phyloP scores from a whole-genome alignment of 768 basidiomycete genomes.

The Pisolithus marmoratus region DNA sequence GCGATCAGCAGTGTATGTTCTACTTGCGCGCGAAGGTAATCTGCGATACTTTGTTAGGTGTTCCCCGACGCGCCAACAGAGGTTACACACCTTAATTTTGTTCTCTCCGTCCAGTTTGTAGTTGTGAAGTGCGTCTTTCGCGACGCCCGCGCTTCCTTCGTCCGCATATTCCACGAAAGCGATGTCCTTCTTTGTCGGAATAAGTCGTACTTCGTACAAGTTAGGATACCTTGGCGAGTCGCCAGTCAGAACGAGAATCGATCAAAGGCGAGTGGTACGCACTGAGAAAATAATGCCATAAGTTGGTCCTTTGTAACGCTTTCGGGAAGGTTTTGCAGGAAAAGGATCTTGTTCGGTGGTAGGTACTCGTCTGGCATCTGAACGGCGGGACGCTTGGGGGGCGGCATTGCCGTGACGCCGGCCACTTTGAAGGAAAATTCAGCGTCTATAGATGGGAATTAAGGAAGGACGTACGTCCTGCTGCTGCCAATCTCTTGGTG shows the following conservation, averaged over 20 bases:
- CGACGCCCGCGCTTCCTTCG: constrained; percentile 84
- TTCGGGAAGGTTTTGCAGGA: constrained; percentile 95
- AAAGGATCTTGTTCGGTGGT: constrained; percentile 98
- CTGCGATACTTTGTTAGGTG: constrained; percentile 28
- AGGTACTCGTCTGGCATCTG: constrained; percentile 99
- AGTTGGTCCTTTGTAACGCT: constrained; percentile 90
- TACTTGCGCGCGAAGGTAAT: constrained; percentile 76
- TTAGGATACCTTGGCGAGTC: constrained; percentile 72
- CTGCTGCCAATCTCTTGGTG: constrained; percentile 66
- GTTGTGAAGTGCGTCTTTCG: constrained; percentile 96
- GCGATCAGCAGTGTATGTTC: constrained; percentile 2
- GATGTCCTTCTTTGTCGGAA: constrained; percentile 95
- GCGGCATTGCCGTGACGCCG: constrained; percentile 58
- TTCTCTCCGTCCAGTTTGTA: constrained; percentile 96
- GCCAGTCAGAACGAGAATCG: background rate
- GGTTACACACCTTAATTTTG: constrained; percentile 82
- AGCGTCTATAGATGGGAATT: constrained; percentile 1
- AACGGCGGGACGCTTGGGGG: constrained; percentile 73
- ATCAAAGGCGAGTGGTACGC: constrained; percentile 24
- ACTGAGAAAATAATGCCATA: constrained; percentile 89
- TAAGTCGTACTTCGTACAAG: constrained; percentile 95
- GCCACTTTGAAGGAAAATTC: constrained; percentile 45
- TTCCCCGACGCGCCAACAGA: background rate
- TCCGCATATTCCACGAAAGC: constrained; percentile 98
- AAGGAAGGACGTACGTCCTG: constrained; percentile 51